Percentiles rank a stretch among this genome's conserved stretches.
Conservation (phyloP, 805 yeast species). For the Hyphopichia homilentoma region DNA sequence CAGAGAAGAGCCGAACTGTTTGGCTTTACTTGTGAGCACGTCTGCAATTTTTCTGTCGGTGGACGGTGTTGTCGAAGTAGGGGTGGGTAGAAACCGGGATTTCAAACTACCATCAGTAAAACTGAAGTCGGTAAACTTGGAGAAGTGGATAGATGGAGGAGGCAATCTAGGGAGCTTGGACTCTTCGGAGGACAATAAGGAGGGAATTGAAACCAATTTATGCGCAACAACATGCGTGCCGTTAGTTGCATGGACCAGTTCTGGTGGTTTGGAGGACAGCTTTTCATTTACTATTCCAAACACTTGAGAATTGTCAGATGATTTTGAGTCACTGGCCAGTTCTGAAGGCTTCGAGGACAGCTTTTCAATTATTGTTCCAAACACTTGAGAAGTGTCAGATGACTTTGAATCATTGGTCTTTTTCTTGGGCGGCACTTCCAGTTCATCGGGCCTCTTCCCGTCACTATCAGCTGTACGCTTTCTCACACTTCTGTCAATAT, state of each 20-base stretch:
- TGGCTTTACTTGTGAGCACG: conserved; percentile 1
- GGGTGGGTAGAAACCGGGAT: no score
- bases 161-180: neutral
- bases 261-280: conserved; percentile 5
- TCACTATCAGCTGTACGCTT: no score
- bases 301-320: no score
- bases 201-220: conserved; percentile 19
- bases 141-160: neutral
- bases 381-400: no score
- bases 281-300: conserved; percentile 2
- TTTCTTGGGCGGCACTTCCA: conserved; percentile 4
- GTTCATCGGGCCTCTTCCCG: conserved; percentile 2
- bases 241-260: no score
- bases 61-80: neutral
- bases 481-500: conserved; percentile 28
- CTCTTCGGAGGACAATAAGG: conserved; percentile 15
- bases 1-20: neutral
- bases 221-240: conserved; percentile 10
- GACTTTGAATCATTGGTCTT: no score
- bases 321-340: no score
- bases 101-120: no score
- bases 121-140: neutral
- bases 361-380: conserved; percentile 2
- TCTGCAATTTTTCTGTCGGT: neutral
- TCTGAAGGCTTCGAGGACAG: conserved; percentile 5